Conservation (phyloP, 148 eudicot species). For the Cornus kousa region DNA sequence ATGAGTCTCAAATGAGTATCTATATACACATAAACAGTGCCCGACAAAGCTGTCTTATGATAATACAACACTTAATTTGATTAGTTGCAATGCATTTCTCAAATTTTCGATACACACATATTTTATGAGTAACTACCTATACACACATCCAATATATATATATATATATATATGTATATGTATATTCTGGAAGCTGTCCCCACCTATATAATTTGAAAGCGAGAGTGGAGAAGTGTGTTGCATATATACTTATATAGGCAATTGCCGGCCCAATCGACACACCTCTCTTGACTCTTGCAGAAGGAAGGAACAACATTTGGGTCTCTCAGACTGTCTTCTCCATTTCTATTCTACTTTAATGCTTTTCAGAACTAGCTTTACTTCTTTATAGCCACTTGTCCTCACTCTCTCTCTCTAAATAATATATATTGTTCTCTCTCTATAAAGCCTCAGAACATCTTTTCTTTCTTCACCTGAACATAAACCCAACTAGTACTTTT, state of each 20-base stretch:
- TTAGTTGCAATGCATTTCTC: neutral
- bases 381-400: conserved; percentile 14
- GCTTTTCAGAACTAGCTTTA: conserved; percentile 7
- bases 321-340: conserved; percentile 14
- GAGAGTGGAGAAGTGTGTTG: neutral
- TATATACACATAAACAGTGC: neutral
- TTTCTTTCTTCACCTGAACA: neutral
- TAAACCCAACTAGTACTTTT: neutral
- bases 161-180: neutral
- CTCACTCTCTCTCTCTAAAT: conserved; percentile 18
- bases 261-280: conserved; percentile 6
- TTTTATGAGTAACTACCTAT: too few species aligned
- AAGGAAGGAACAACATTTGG: conserved; percentile 4
- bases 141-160: neutral
- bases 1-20: neutral
- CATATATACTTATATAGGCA: neutral
- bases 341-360: conserved; percentile 6
- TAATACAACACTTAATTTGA: neutral
- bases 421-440: too few species aligned
- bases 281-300: neutral
- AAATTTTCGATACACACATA: too few species aligned
- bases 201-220: conserved; percentile 1
- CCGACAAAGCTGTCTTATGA: neutral
- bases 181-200: neutral
- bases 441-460: conserved; percentile 6